Conservation (phyloP, 2,329 filamentous ascomycete species). For the Cladosporium sp. region DNA sequence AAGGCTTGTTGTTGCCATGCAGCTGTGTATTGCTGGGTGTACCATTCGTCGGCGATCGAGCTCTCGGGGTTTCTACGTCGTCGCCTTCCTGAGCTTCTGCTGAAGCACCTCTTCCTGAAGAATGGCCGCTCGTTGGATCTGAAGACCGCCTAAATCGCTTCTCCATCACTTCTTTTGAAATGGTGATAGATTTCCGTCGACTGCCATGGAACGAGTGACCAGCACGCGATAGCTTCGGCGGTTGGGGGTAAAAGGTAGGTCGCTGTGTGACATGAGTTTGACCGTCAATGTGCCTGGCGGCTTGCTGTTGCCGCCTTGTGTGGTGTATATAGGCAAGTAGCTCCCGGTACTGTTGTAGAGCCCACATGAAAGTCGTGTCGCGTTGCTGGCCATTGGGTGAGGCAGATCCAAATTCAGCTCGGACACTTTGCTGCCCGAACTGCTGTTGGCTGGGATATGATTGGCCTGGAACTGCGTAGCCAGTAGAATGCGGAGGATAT, state of each 20-base stretch:
- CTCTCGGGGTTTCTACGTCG: conserved; percentile 21
- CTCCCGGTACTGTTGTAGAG: conserved; percentile 50
- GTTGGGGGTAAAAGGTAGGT: conserved; percentile 62
- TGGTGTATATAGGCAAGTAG: conserved; percentile 50
- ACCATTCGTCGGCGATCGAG: conserved; percentile 23
- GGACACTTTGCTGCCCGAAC: background rate
- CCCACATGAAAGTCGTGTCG: conserved; percentile 49
- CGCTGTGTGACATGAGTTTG: conserved; percentile 47
- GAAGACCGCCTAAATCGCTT: conserved; percentile 18
- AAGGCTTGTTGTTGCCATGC: conserved; percentile 26
- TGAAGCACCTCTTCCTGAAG: background rate
- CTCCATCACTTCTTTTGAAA: conserved; percentile 16
- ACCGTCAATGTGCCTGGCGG: conserved; percentile 41
- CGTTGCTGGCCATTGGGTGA: conserved; percentile 45
- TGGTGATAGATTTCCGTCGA: conserved; percentile 14
- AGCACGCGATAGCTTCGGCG: conserved; percentile 57
- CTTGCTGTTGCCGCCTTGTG: conserved; percentile 42
- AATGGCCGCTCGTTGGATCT: conserved; percentile 11
- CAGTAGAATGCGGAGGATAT: background rate
- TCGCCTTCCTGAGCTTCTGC: conserved; percentile 8
- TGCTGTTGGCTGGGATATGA: conserved; percentile 7
- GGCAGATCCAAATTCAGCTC: conserved; percentile 41
- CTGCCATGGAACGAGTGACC: conserved; percentile 41
- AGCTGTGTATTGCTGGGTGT: conserved; percentile 13
- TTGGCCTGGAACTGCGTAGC: background rate